phyloP scores from a whole-genome alignment of 176 grass and related monocot genomes.

The Aechmea fasciata region DNA sequence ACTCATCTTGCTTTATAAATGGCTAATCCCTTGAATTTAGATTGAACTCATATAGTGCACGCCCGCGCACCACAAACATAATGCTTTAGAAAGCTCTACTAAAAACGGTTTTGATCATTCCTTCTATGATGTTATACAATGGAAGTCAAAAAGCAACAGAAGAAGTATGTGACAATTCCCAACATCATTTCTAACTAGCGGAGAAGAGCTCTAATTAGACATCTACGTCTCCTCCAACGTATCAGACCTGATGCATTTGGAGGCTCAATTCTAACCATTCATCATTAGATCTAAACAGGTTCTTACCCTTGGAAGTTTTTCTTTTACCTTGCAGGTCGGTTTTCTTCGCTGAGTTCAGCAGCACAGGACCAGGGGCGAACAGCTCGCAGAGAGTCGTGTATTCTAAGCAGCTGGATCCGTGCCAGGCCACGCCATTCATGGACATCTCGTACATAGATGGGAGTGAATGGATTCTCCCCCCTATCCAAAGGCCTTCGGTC shows the following conservation, averaged over 20 bases:
- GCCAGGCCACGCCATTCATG: constrained; percentile 50
- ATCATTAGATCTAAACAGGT: neutral
- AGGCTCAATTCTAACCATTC: neutral
- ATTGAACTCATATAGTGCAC: neutral
- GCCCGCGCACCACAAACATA: too few species aligned
- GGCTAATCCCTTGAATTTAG: too few species aligned
- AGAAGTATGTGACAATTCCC: too few species aligned
- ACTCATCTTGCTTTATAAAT: neutral
- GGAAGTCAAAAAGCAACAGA: too few species aligned
- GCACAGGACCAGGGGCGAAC: constrained; percentile 52
- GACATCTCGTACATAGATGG: constrained; percentile 73
- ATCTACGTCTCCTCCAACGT: too few species aligned
- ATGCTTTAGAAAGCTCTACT: too few species aligned
- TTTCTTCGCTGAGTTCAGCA: constrained; percentile 61
- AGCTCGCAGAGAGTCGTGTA: constrained; percentile 34
- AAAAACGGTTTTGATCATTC: too few species aligned
- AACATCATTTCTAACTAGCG: too few species aligned
- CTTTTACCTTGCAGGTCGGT: constrained; percentile 23
- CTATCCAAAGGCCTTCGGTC: constrained; percentile 7
- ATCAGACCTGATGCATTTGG: neutral
- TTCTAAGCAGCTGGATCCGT: constrained; percentile 42
- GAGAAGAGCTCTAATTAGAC: too few species aligned
- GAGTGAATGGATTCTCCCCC: constrained; percentile 35
- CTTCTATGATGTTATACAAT: too few species aligned
- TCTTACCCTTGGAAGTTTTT: neutral